A percentile compares a stretch with the other conserved stretches of the same genome.
These are phyloP conservation scores for Xylariaceae sp. DNA, from an alignment of 2,329 filamentous ascomycete species.

Conservation along the genomic window DNA sequence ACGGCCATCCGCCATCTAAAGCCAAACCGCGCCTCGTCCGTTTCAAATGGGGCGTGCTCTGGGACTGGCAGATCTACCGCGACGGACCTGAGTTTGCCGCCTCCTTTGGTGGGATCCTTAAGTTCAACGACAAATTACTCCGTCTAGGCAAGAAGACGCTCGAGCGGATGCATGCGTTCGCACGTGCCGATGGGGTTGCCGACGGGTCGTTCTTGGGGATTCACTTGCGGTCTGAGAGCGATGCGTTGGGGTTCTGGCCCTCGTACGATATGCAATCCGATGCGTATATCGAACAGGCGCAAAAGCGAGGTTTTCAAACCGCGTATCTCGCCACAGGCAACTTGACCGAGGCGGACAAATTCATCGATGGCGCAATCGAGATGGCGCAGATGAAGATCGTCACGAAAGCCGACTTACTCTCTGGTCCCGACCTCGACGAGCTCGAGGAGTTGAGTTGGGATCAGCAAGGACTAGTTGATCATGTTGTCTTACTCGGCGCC, in stretches of 20 bases:
- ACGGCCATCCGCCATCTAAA: slow-evolving; percentile 22
- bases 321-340: slow-evolving; percentile 47
- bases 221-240: slow-evolving; percentile 46
- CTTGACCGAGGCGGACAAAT: slow-evolving; percentile 37
- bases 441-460: slow-evolving; percentile 40
- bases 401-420: slow-evolving; percentile 37
- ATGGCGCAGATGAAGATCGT: slow-evolving; percentile 33
- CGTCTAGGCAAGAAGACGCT: slow-evolving; percentile 36
- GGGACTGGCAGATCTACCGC: slow-evolving; percentile 43
- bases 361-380: slow-evolving; percentile 32
- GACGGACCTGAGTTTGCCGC: slow-evolving; percentile 45
- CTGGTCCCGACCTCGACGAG: slow-evolving; percentile 28
- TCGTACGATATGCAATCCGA: slow-evolving; percentile 38
- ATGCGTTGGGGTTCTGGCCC: slow-evolving; percentile 45
- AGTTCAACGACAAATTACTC: slow-evolving; percentile 40
- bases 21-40: slow-evolving; percentile 36
- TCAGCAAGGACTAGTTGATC: slow-evolving; percentile 42
- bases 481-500: slow-evolving; percentile 37
- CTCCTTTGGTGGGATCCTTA: slow-evolving; percentile 41
- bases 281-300: slow-evolving; percentile 36
- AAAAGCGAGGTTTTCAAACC: slow-evolving; percentile 30
- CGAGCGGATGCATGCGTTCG: slow-evolving; percentile 33
- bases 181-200: slow-evolving; percentile 20
- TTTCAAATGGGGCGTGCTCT: slow-evolving; percentile 43
- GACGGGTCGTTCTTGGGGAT: slow-evolving; percentile 36